Evolutionary conservation across 108 stramenopile genomes (phyloP), one percentile per base, ranked within the genome.

Genomic region (Fragilariopsis cylindrus): DNA sequence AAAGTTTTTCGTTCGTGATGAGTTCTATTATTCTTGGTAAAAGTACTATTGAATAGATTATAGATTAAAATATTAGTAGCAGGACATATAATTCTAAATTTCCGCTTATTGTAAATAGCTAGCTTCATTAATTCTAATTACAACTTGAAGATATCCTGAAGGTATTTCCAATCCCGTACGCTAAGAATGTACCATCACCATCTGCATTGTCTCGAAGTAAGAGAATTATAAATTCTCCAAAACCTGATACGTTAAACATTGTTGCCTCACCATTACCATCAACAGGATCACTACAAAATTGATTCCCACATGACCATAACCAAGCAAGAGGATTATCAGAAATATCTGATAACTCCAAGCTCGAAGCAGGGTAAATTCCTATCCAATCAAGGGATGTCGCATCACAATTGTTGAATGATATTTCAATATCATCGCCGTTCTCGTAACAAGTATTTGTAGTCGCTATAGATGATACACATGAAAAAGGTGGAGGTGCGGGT

Each of bases 391-490:
- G 21, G 3, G 30, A 52, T 43, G n/a, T 18, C 7, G 74, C n/a
- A 18, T 65, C 54, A 43, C 79, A 80, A 57, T 75, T 80, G 39
- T 64, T 30, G 55, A 80, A 80, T 5, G 47, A 8, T 56, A 80
- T 42, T 15, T 39, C 39, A 50, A 80, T 80, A 16, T 30, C 41
- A 3, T 64, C 63, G 50, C 65, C 64, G 48, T 70, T 70, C 19
- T 63, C 19, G 50, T 76, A 76, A 53, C 76, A 76, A 53, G 54
- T 57, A 3, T 44, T 12, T n/a, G 69, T 60, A 7, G 76, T 62
- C 15, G 44, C 39, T 52, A 76, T 53, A 5, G 21, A 30, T 7
- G 64, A 8, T 41, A 50, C 49, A 48, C 76, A 76, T 3, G 6
- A 41, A 4, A 21, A 60, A 48, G 41, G 7, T 11, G 74, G 39